Evolutionary conservation across 1,139 yeast species (phyloP), one percentile per base, ranked within the genome.

Genomic region (Kodamaea suecica): DNA sequence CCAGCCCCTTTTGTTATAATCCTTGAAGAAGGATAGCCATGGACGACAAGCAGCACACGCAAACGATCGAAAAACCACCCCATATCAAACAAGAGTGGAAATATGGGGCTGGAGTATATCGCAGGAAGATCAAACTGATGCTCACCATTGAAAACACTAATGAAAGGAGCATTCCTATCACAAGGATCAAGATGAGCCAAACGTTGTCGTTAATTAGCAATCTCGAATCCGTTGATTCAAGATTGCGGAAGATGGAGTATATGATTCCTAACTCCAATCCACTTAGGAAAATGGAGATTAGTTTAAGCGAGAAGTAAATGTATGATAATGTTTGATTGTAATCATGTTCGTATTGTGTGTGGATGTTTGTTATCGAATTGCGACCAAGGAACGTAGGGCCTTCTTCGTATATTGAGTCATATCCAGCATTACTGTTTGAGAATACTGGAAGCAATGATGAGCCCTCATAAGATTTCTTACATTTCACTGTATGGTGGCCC

Each of bases 261-360:
- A 68, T 55, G n/a, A 69, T 64, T 3, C 75, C 76, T 20, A 64
- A 48, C 41, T 66, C 71, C 23, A 69, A 59, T n/a, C 73, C 72
- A 9, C 69, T 56, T 11, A 68, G 54, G 44, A 70, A 67, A 8
- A 64, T 43, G 25, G 70, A 59, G 15, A 64, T 48, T 29, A 66
- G 50, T 33, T 58, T 57, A 27, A 66, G 58, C 24, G 66, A 51
- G 42, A 68, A 63, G 48, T 67, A 67, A 33, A 66, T 54, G 41
- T 59, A 59, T 15, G 73, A 50, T 23, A 68, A 46, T 5, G 66
- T 57, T 39, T 53, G 54, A 42, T 68, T 73, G 43, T 63, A 66
- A 40, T 66, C 66, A 12, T 42, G 39, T 39, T 58, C 59, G 43
- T 63, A 61, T 31, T 54, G 51, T 12, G 38, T 37, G 38, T 57